Base-by-base conservation (phyloP, 2,329 filamentous ascomycete species). In the Scleromitrula shiraiana region DNA sequence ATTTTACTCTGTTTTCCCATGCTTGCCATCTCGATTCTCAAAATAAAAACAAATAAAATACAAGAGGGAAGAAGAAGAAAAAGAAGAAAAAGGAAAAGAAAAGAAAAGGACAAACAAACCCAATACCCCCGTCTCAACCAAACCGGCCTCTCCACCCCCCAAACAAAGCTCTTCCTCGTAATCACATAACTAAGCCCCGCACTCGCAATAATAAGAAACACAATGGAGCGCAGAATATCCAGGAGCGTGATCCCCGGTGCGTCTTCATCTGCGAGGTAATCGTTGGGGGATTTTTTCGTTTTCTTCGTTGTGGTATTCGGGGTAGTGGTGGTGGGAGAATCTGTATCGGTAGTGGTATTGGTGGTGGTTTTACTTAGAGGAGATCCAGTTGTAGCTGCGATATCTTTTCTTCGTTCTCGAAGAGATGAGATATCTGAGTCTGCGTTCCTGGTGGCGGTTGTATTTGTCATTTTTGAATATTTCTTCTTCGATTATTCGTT, bases 131-230 rank as follows among this genome's bases (percentile, higher is more conserved):
- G 15, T 2, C 50, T 43, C 14, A 53, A 56, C 54, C 57, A 63
- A 17, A 50, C 43, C 8, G 62, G 61, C 26, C 59, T 53, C 35
- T 56, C 49, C 3, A 59, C 32, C 7, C 55, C 55, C 61, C 60
- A 64, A 10, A 55, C 30, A 15, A 58, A 57, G 35, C 53, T 59
- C n/a, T 64, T 53, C 26, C 56, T 44, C 9, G 62, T 64, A 7
- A 64, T 51, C 41, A 64, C 59, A 52, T 63, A 64, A 22, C 52
- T 56, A 5, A 61, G 27, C 5, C 57, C 55, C 27, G 55, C 50
- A 17, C 53, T 55, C 2, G 53, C 53, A 5, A 64, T 42, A 0
- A 59, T 5, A 1, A 64, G 4, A 23, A 64, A 60, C 12, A 56
- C 58, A n/a, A 64, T 32, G 0, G 55, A 50, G 20, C 62, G 56